A percentile compares a stretch with the other conserved stretches of the same genome.
phyloP scores from a whole-genome alignment of 805 yeast genomes.

The Jamesozyma hellenica region DNA sequence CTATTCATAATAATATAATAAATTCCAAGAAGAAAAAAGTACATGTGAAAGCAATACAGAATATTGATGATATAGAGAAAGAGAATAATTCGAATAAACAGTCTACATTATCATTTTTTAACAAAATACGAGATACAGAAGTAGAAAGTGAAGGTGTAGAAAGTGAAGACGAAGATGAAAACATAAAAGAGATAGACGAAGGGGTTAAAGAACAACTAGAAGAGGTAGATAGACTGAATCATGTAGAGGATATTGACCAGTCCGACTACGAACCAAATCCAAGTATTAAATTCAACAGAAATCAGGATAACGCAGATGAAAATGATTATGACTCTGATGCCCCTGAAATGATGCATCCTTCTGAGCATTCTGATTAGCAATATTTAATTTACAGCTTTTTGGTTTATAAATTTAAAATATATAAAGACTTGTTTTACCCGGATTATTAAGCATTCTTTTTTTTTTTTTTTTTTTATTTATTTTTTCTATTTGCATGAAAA shows the following conservation, averaged over 20 bases:
- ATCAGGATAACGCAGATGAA: conserved; percentile 1
- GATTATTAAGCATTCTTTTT: no score
- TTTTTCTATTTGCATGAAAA: no score
- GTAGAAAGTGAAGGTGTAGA: conserved; percentile 11
- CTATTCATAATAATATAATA: conserved; percentile 1
- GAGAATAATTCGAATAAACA: conserved; percentile 1
- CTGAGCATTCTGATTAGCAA: no score
- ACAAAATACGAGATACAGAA: conserved; percentile 3
- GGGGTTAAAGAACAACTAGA: conserved; percentile 10
- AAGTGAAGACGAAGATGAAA: conserved; percentile 4
- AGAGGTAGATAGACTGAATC: conserved; percentile 14
- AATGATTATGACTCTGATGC: neutral
- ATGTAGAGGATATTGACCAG: conserved; percentile 14
- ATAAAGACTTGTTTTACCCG: no score
- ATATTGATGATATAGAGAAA: neutral
- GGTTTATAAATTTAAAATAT: no score
- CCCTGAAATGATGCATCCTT: no score
- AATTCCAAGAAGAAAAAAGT: neutral
- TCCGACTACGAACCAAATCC: neutral
- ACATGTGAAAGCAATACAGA: neutral
- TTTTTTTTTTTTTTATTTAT: no score
- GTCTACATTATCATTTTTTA: conserved; percentile 1
- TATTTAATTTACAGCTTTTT: no score
- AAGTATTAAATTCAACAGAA: conserved; percentile 2
- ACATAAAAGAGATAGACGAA: neutral